Conservation (phyloP, 2,329 filamentous ascomycete species). For the Hypoxylon sp. region DNA sequence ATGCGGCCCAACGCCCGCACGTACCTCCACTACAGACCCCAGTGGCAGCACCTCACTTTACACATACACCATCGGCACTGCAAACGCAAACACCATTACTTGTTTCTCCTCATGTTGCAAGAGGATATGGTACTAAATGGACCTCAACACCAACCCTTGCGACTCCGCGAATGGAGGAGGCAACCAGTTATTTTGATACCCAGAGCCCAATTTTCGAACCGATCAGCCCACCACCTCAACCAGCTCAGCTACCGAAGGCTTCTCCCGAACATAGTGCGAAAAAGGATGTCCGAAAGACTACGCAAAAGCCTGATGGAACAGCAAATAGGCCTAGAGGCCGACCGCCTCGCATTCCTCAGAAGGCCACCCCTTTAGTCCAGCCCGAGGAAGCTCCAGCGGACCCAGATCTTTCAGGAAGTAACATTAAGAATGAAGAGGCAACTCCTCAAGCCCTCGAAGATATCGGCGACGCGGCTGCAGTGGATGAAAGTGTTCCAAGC, state of each 20-base stretch:
- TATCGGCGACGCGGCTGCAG: slow-evolving; percentile 66
- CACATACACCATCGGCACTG: slow-evolving; percentile 37
- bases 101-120: slow-evolving; percentile 49
- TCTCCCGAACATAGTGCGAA: slow-evolving; percentile 51
- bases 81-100: slow-evolving; percentile 47
- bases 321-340: slow-evolving; percentile 50
- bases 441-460: slow-evolving; percentile 69
- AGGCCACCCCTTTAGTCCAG: slow-evolving; percentile 54
- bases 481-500: slow-evolving; percentile 64
- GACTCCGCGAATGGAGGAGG: slow-evolving; percentile 61
- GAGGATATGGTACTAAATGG: slow-evolving; percentile 69
- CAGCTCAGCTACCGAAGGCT: slow-evolving; percentile 55
- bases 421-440: slow-evolving; percentile 70
- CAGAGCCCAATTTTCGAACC: slow-evolving; percentile 70
- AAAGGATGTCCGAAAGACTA: slow-evolving; percentile 54
- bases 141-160: slow-evolving; percentile 68
- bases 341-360: slow-evolving; percentile 55
- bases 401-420: slow-evolving; percentile 55
- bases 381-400: slow-evolving; percentile 64
- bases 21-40: slow-evolving; percentile 44
- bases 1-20: slow-evolving; percentile 44
- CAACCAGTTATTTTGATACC: slow-evolving; percentile 55
- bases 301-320: slow-evolving; percentile 46
- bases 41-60: slow-evolving; percentile 36
- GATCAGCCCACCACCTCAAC: slow-evolving; percentile 66